Percentiles rank a stretch among this genome's conserved stretches.
Evolutionary conservation across 2,329 filamentous ascomycete species (phyloP).

Genomic region (Colletotrichum australisinense): DNA sequence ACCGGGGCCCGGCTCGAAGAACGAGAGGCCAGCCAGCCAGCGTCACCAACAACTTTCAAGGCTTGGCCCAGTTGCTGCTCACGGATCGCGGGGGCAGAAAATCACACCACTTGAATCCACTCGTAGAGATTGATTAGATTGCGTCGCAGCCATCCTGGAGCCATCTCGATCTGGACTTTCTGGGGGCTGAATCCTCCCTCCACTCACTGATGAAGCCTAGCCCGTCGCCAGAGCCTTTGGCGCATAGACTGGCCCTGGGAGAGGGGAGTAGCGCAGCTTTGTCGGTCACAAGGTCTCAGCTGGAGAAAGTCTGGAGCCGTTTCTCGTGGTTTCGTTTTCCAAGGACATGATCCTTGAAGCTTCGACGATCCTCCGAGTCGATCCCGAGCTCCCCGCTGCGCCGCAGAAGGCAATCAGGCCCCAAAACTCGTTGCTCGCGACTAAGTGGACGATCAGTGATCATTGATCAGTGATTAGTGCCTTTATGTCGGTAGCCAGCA

Average conservation of each 20-base stretch:
- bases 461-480: not conserved
- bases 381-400: not conserved
- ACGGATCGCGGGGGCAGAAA: slow-evolving; percentile 18
- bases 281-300: slow-evolving; percentile 1
- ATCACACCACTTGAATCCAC: slow-evolving; percentile 21
- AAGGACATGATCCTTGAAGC: slow-evolving; percentile 5
- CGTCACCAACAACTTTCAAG: not conserved
- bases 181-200: not conserved
- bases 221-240: not conserved
- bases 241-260: not conserved
- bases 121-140: slow-evolving; percentile 27
- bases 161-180: slow-evolving; percentile 16
- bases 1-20: not conserved
- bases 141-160: slow-evolving; percentile 19
- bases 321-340: slow-evolving; percentile 8
- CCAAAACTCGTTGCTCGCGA: not conserved
- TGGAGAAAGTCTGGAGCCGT: not conserved
- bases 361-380: slow-evolving; percentile 9
- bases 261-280: not conserved
- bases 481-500: slow-evolving; percentile 18
- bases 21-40: not conserved
- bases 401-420: not conserved
- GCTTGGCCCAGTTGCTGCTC: not conserved
- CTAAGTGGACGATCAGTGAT: slow-evolving; percentile 7
- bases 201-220: not conserved